phyloP scores from a whole-genome alignment of 2,329 filamentous ascomycete species.

The Paraphoma chrysanthemicola region DNA sequence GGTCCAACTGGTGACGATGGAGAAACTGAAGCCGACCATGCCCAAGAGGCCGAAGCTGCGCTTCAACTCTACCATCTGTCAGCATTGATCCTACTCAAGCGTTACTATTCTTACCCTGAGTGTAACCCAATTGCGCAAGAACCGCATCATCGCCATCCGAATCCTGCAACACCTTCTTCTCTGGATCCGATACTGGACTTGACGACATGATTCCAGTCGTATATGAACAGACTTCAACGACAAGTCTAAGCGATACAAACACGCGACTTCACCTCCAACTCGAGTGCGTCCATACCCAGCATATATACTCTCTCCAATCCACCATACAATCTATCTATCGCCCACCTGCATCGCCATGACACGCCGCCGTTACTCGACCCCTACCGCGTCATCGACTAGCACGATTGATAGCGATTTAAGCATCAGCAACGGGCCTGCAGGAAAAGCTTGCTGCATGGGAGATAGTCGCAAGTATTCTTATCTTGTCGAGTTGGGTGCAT shows the following conservation, averaged over 20 bases:
- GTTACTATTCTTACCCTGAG: constrained; percentile 35
- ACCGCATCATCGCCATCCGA: constrained; percentile 46
- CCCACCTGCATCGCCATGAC: neutral
- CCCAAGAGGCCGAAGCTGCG: constrained; percentile 62
- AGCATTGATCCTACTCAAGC: neutral
- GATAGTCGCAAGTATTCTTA: constrained; percentile 16
- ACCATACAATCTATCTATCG: no score
- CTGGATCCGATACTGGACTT: constrained; percentile 15
- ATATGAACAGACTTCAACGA: no score
- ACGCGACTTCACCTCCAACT: no score
- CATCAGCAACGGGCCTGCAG: constrained; percentile 10
- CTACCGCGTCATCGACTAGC: constrained; percentile 5
- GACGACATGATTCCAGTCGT: constrained; percentile 9
- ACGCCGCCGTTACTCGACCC: neutral
- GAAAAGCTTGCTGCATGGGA: constrained; percentile 1
- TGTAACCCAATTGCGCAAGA: constrained; percentile 51
- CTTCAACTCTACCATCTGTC: constrained; percentile 57
- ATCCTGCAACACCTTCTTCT: constrained; percentile 32
- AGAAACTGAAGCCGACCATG: constrained; percentile 67
- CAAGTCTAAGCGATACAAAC: neutral
- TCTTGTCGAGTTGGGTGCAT: constrained; percentile 11
- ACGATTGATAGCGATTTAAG: constrained; percentile 13
- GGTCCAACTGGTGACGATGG: constrained; percentile 65
- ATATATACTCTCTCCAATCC: neutral
- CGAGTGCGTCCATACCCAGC: neutral